Evolutionary conservation across 768 basidiomycete genomes (phyloP).

Genomic region (Russula sp.): DNA sequence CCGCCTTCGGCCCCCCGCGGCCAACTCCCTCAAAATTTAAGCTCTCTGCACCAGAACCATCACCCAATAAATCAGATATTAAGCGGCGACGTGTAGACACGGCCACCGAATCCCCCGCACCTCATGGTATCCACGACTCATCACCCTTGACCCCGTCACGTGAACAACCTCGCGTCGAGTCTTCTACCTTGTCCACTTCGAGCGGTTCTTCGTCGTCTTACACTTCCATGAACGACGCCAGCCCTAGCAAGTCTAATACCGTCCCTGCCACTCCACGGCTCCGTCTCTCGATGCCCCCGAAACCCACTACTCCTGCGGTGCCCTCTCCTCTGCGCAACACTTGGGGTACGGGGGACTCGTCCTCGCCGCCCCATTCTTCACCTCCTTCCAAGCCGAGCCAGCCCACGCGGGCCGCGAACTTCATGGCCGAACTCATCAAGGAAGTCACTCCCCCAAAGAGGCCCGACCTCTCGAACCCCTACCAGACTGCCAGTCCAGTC

Average conservation of each 20-base stretch:
- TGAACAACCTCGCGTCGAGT: conserved; percentile 7
- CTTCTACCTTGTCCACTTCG: conserved; percentile 10
- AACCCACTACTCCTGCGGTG: conserved; percentile 55
- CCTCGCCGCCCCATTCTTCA: conserved; percentile 31
- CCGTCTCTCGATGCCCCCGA: conserved; percentile 30
- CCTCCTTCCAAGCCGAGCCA: conserved; percentile 31
- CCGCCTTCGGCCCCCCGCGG: conserved; percentile 56
- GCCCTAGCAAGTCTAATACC: conserved; percentile 14
- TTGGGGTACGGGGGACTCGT: conserved; percentile 47
- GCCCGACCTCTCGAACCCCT: conserved; percentile 70
- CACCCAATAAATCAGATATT: conserved; percentile 39
- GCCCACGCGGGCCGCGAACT: conserved; percentile 61
- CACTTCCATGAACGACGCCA: conserved; percentile 20
- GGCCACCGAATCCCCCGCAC: conserved; percentile 34
- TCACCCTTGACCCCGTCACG: conserved; percentile 18
- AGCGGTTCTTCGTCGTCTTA: conserved; percentile 17
- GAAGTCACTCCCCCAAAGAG: conserved; percentile 58
- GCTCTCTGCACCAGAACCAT: conserved; percentile 34
- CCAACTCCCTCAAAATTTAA: conserved; percentile 42
- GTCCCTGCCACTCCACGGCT: conserved; percentile 25
- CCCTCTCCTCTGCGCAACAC: conserved; percentile 75
- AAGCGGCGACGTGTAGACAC: conserved; percentile 60
- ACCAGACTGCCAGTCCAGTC: conserved; percentile 69
- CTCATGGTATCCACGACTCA: conserved; percentile 30
- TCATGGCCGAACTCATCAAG: conserved; percentile 65